phyloP scores from a whole-genome alignment of 495 filamentous ascomycete species.

The Neurospora tetrasperma region DNA sequence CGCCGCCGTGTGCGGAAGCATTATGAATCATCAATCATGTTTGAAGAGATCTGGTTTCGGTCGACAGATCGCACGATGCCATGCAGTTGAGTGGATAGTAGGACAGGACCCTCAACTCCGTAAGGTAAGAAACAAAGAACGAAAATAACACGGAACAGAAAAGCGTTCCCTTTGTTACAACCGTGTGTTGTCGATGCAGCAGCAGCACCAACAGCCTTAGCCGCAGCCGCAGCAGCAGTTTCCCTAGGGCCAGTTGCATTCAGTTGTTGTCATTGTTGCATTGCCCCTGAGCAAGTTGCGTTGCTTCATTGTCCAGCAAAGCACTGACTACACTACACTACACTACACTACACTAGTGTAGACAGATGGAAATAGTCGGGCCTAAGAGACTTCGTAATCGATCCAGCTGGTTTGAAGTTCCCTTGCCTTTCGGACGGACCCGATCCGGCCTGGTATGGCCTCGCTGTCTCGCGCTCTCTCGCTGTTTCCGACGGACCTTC shows the following conservation, averaged over 20 bases:
- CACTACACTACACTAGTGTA: not conserved
- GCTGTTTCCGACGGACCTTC: not conserved
- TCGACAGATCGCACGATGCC: not conserved
- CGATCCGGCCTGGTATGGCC: not conserved
- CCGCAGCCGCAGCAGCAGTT: not conserved
- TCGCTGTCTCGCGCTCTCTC: not conserved
- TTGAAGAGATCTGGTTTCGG: not conserved
- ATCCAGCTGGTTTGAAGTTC: not conserved
- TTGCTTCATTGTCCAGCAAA: not conserved
- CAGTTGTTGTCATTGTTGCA: not conserved
- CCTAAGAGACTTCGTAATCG: not conserved
- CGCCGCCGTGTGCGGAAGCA: not conserved
- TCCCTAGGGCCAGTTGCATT: not conserved
- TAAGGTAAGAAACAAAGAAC: not conserved
- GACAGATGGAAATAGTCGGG: not conserved
- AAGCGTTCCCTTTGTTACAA: not conserved
- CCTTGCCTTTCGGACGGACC: not conserved
- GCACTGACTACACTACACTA: not conserved
- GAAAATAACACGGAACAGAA: not conserved
- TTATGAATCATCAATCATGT: not conserved
- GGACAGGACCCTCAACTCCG: not conserved
- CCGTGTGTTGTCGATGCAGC: not conserved
- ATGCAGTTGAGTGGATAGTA: not conserved
- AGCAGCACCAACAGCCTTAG: not conserved
- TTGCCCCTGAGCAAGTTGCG: not conserved